phyloP scores from a whole-genome alignment of 78 protist genomes.

The Diacronema lutheri region DNA sequence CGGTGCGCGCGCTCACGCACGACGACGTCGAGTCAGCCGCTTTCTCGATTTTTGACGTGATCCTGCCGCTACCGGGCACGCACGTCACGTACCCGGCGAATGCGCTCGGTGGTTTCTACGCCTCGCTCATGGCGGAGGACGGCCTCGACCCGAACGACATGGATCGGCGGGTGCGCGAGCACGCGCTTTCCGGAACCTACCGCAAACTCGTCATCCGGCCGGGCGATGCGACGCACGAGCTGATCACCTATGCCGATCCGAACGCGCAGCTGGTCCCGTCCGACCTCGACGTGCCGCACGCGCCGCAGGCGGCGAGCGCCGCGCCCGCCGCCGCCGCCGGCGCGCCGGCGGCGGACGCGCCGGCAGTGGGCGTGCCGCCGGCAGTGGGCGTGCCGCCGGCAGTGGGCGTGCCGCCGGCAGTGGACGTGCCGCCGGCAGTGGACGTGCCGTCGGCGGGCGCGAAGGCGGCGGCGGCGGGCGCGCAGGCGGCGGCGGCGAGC shows the following conservation, averaged over 20 bases:
- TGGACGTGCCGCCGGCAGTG: too few relatives aligned
- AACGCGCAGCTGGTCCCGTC: not conserved
- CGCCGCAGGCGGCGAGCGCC: too few relatives aligned
- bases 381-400: not conserved
- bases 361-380: not conserved
- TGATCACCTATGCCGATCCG: not conserved
- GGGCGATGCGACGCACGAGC: not conserved
- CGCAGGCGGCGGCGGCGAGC: too few relatives aligned
- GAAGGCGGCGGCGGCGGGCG: not conserved
- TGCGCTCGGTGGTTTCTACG: not conserved
- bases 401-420: too few relatives aligned
- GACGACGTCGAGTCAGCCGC: constrained; percentile 31
- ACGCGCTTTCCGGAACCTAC: constrained; percentile 23
- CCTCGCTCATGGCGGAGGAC: not conserved
- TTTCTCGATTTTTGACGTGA: constrained; percentile 63
- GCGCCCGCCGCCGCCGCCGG: too few relatives aligned
- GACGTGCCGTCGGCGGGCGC: not conserved
- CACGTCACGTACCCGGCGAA: not conserved
- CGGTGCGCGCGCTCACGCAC: not conserved
- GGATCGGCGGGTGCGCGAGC: too few relatives aligned
- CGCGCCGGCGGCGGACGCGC: not conserved
- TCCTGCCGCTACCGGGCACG: constrained; percentile 74
- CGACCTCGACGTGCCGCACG: not conserved
- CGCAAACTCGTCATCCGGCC: constrained; percentile 36
- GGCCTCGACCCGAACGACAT: not conserved